These are phyloP conservation scores for Grigorovia yakushimaensis DNA, from an alignment of 805 yeast species.

Conservation along the genomic window DNA sequence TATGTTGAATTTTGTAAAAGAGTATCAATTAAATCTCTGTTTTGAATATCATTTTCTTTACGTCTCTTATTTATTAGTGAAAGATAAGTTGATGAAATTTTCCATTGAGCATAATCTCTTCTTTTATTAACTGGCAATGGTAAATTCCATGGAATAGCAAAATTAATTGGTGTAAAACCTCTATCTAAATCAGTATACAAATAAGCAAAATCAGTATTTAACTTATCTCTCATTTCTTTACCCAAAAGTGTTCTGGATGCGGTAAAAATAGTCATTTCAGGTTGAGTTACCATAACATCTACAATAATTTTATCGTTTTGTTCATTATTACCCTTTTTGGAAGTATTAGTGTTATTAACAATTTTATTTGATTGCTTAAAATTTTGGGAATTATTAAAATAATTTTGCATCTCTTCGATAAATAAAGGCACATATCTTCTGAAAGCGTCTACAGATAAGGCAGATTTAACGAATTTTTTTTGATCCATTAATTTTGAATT, in stretches of 20 bases:
- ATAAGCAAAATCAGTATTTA: slow-evolving; percentile 74
- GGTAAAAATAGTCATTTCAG: slow-evolving; percentile 93
- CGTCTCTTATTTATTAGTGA: slow-evolving; percentile 69
- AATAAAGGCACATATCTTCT: slow-evolving; percentile 80
- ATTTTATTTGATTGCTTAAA: slow-evolving; percentile 29
- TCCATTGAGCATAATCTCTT: slow-evolving; percentile 82
- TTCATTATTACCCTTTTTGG: slow-evolving; percentile 7
- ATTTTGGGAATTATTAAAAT: slow-evolving; percentile 44
- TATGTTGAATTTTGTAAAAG: slow-evolving; percentile 74
- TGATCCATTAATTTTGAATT: slow-evolving; percentile 94
- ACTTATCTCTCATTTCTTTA: slow-evolving; percentile 76
- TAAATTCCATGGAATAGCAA: slow-evolving; percentile 78
- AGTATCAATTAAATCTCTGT: slow-evolving; percentile 83
- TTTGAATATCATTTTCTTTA: slow-evolving; percentile 61
- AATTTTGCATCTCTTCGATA: slow-evolving; percentile 62
- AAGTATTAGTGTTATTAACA: background rate
- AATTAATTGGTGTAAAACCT: slow-evolving; percentile 93
- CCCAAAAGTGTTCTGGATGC: slow-evolving; percentile 90
- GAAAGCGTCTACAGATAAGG: slow-evolving; percentile 79
- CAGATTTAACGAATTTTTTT: slow-evolving; percentile 89
- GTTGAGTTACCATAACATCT: slow-evolving; percentile 74
- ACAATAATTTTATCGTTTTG: slow-evolving; percentile 37
- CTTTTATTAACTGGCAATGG: slow-evolving; percentile 78
- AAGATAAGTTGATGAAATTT: slow-evolving; percentile 73
- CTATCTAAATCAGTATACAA: slow-evolving; percentile 87